These are phyloP conservation scores for Fremontodendron californicum DNA, from an alignment of 345 rosid species.

Conservation along the genomic window DNA sequence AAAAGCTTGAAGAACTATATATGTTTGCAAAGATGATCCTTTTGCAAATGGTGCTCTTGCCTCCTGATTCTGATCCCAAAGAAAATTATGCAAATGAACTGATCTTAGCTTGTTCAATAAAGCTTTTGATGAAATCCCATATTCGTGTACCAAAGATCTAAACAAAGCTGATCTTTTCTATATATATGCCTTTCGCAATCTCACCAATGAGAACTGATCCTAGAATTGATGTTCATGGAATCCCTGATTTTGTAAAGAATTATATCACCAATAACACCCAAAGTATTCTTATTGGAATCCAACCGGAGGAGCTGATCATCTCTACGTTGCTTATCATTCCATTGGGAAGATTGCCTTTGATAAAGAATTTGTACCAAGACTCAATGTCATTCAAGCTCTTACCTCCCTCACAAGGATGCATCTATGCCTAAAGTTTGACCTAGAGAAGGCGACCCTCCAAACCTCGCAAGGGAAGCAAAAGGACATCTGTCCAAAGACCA, in stretches of 20 bases:
- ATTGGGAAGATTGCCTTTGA: conserved; percentile 39
- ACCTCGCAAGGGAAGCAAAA: too few species aligned
- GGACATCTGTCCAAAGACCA: too few species aligned
- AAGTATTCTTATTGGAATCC: conserved; percentile 50
- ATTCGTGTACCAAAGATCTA: conserved; percentile 47
- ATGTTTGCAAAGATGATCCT: conserved; percentile 40
- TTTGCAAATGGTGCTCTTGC: conserved; percentile 41
- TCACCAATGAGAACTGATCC: conserved; percentile 41
- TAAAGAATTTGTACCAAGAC: conserved; percentile 28
- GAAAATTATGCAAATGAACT: conserved; percentile 53
- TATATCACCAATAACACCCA: conserved; percentile 35
- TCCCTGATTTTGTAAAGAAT: conserved; percentile 38
- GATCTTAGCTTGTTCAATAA: conserved; percentile 51
- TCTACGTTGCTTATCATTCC: conserved; percentile 52
- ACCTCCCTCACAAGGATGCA: conserved; percentile 45
- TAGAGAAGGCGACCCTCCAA: conserved; percentile 43
- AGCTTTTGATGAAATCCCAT: conserved; percentile 42
- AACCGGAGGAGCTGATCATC: conserved; percentile 51
- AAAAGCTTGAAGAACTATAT: conserved; percentile 53
- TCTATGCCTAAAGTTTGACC: conserved; percentile 64
- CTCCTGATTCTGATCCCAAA: conserved; percentile 27
- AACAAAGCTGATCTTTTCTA: conserved; percentile 45
- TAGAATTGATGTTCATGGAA: conserved; percentile 33
- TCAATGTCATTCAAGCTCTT: conserved; percentile 40
- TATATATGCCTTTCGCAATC: conserved; percentile 53